Evolutionary conservation across 1,139 yeast genomes (phyloP), one percentile per base, ranked within the genome.

Genomic region (Torulaspora pretoriensis): DNA sequence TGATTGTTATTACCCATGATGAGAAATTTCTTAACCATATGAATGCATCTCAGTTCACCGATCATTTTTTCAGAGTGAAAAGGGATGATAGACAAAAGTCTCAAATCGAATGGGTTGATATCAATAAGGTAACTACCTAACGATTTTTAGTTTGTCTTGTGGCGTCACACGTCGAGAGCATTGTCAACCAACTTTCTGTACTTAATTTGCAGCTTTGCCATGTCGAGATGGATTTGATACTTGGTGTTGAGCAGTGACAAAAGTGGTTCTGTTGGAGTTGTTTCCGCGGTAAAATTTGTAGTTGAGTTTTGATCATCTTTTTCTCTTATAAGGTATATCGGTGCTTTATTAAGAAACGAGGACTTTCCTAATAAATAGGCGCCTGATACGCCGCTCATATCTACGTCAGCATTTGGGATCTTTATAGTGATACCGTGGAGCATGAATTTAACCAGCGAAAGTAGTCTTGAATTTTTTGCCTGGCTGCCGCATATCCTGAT

Each of bases 1-100:
- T 92, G 45, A 89, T 92, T 57, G 94, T 92, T 4, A 92, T 92
- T 55, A 92, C 98, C 0, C 98, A 92, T 61, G 99, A 92, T 67
- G 97, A 92, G 65, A 84, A 85, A 56, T 92, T 92, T 59, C 70
- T 92, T 60, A 75, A 81, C 42, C 84, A 83, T 60, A 89, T 92
- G 80, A 81, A 83, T 62, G 97, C 97, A 0, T 78, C 82, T 25
- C 77, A 80, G 44, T 89, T 86, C 61, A 82, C 96, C n/a, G 96
- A 88, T 63, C 89, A 84, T 60, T 94, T 86, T 65, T 92, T 83
- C 65, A 75, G 86, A 51, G 82, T 92, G 14, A 78, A 78, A 52
- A 74, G 98, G 60, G 89, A 89, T 64, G 87, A 82, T 49, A 75
- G 83, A 43, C 92, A 88, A 57, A 80, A 80, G 52, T 86, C 96